These are phyloP conservation scores for Parathielavia hyrcaniae DNA, from an alignment of 495 filamentous ascomycete genomes.

Conservation along the genomic window DNA sequence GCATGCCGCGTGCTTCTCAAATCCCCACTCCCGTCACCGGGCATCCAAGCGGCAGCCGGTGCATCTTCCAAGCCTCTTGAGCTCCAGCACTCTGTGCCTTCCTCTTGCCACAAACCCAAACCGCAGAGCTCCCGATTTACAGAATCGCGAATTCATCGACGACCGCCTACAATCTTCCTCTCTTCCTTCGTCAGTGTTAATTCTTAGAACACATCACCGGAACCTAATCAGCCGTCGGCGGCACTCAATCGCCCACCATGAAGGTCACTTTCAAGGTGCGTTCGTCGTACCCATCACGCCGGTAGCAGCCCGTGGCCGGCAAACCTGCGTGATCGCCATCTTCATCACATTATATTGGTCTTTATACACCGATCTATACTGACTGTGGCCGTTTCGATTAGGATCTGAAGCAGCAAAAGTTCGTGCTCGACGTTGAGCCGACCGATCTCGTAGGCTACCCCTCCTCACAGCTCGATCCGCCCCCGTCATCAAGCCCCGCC, in stretches of 20 bases:
- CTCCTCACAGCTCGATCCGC: constrained; percentile 18
- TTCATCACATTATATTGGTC: not conserved
- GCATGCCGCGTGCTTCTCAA: constrained; percentile 15
- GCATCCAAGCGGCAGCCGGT: not conserved
- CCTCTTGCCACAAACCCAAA: constrained; percentile 19
- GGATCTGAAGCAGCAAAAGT: constrained; percentile 98
- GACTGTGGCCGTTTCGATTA: constrained; percentile 34
- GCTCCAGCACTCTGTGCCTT: not conserved
- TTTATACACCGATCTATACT: constrained; percentile 26
- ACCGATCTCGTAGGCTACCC: constrained; percentile 72
- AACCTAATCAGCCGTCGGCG: constrained; percentile 31
- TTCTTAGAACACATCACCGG: not conserved
- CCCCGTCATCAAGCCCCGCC: constrained; percentile 16
- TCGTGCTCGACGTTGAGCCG: constrained; percentile 87
- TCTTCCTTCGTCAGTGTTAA: not conserved
- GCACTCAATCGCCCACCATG: constrained; percentile 39
- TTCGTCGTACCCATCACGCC: constrained; percentile 1
- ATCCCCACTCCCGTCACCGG: not conserved
- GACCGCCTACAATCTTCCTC: not conserved
- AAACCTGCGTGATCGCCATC: not conserved
- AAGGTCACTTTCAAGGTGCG: constrained; percentile 50
- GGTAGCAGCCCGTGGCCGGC: not conserved
- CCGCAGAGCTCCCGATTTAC: not conserved
- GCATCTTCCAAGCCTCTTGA: not conserved
- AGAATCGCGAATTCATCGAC: constrained; percentile 3